Evolutionary conservation across 371 early-diverging fungal genomes (phyloP), one percentile per base, ranked within the genome.

Genomic region (Dinochytrium kinnereticum): DNA sequence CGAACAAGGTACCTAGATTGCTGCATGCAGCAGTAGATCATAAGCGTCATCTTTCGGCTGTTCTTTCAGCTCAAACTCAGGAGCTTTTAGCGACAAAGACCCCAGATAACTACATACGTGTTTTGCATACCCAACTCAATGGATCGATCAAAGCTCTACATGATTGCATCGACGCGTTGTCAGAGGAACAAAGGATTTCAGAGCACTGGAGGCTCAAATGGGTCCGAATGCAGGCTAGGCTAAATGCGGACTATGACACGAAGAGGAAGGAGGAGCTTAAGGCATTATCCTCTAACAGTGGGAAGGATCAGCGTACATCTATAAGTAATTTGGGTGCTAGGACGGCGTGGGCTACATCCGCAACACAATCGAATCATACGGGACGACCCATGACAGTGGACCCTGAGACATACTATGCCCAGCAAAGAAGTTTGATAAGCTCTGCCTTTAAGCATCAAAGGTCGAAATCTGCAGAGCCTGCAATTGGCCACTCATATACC

Each of bases 151-250:
- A 36, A 19, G 68, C 75, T 21, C 50, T 81, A 15, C 69, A 76
- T 55, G 76, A 72, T 24, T 78, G 77, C 72, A 34, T 81, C n/a
- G 79, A 81, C 53, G 79, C 75, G 5, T 65, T 81, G 1, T 76
- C 79, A 1, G 81, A 81, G 59, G 81, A 81, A 57, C 74, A 71
- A 7, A 39, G 77, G 1, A 57, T 65, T 17, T 64, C 76, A 0
- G 74, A 76, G 7, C 34, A 28, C 17, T 79, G 77, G 77, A 59
- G 76, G 30, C 37, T 24, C 40, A 39, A 67, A 19, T 77, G 67
- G 67, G 75, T 69, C 17, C 40, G 65, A 19, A 24, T 59, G 19
- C 24, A 50, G 10, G 51, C 49, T 37, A 3, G 50, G 38, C 19
- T 75, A 13, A 65, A 75, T n/a, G 68, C 34, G 19, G 75, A 75